Percentiles rank a stretch among this genome's conserved stretches.
Conservation (phyloP, 306 rosid species). For the Citrullus colocynthis region DNA sequence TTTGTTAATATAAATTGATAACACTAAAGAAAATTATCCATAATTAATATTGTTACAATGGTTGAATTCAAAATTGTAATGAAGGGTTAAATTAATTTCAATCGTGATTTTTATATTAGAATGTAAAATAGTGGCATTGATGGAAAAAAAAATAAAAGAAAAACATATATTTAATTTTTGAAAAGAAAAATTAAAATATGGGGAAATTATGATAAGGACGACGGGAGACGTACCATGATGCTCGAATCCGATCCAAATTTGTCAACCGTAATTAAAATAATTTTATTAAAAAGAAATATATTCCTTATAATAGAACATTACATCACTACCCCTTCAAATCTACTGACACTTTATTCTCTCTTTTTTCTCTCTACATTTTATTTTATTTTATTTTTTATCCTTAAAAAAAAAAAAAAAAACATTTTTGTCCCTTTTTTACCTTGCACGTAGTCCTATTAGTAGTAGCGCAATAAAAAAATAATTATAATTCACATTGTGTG, state of each 20-base stretch:
- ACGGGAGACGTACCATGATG: background rate
- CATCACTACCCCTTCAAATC: background rate
- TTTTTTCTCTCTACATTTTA: background rate
- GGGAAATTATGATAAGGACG: background rate
- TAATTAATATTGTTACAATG: too few species aligned
- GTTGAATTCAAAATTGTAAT: too few species aligned
- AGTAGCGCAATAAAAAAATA: background rate
- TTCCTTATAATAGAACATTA: background rate
- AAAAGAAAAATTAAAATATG: background rate
- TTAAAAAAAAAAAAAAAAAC: too few species aligned
- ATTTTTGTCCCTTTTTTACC: background rate
- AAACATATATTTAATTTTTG: background rate
- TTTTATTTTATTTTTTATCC: too few species aligned
- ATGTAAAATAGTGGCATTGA: background rate
- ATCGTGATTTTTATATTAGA: too few species aligned
- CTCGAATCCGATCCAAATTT: background rate
- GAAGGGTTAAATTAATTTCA: too few species aligned
- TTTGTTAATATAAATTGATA: too few species aligned
- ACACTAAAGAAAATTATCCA: too few species aligned
- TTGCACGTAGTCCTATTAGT: background rate
- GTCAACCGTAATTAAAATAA: background rate
- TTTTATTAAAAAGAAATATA: background rate
- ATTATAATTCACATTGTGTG: background rate
- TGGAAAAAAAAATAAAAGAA: background rate
- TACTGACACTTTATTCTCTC: slow-evolving; percentile 1